These are phyloP conservation scores for Coemansia reversa DNA, from an alignment of 192 early-diverging fungal genomes.

Conservation along the genomic window DNA sequence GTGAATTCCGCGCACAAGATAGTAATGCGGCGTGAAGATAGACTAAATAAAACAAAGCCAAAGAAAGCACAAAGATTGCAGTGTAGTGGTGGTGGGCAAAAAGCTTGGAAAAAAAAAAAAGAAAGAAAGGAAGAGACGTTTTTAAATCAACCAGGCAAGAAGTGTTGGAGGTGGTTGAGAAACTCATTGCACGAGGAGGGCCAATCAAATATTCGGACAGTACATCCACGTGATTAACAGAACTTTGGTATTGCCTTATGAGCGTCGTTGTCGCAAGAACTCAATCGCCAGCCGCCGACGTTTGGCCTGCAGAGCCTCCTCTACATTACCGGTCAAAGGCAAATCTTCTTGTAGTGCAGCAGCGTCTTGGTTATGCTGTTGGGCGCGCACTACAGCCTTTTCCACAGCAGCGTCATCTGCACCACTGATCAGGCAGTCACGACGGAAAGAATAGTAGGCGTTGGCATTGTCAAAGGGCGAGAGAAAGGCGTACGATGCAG, in stretches of 20 bases:
- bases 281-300: constrained; percentile 23
- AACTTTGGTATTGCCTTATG: too few species aligned
- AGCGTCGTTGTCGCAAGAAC: constrained; percentile 21
- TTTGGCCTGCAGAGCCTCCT: constrained; percentile 20
- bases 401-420: constrained; percentile 6
- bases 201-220: too few species aligned
- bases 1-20: background rate
- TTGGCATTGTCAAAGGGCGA: constrained; percentile 20
- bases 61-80: background rate
- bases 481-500: constrained; percentile 23
- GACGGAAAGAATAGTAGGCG: constrained; percentile 30
- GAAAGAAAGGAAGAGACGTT: background rate
- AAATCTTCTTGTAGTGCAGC: background rate
- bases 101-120: background rate
- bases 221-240: background rate
- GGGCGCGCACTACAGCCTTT: constrained; percentile 6
- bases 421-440: constrained; percentile 22
- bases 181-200: background rate
- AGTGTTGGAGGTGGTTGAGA: too few species aligned
- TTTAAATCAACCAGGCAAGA: too few species aligned
- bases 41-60: background rate
- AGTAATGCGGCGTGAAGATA: too few species aligned
- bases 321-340: background rate
- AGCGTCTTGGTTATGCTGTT: background rate
- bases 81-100: background rate